phyloP scores from a whole-genome alignment of 345 rosid species.

The Salix caprea region DNA sequence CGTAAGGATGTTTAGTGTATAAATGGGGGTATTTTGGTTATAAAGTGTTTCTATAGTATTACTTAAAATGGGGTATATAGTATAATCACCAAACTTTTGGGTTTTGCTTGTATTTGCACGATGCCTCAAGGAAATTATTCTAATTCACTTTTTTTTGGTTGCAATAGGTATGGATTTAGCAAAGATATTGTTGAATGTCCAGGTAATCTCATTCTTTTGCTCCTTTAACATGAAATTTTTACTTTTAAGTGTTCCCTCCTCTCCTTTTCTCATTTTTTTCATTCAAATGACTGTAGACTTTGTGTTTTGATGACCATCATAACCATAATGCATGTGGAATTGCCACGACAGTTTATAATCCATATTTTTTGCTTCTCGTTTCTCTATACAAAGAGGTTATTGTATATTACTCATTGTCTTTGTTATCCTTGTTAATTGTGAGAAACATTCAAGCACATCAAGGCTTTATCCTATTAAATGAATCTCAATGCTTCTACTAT shows the following conservation, averaged over 20 bases:
- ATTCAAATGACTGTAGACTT: not conserved
- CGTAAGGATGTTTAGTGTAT: too few relatives aligned
- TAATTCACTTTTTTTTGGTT: not conserved
- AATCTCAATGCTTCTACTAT: not conserved
- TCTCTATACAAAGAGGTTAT: not conserved
- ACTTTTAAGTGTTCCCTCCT: not conserved
- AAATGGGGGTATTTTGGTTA: too few relatives aligned
- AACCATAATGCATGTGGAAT: not conserved
- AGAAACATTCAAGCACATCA: too few relatives aligned
- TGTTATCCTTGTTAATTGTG: not conserved
- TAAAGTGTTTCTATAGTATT: too few relatives aligned
- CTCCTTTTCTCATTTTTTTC: not conserved
- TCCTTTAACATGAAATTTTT: not conserved
- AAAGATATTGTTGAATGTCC: conserved; percentile 86
- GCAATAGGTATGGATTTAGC: conserved; percentile 87
- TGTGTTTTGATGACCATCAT: not conserved
- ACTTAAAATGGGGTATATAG: too few relatives aligned
- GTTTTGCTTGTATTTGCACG: too few relatives aligned
- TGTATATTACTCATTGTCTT: not conserved
- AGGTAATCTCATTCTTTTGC: conserved; percentile 34
- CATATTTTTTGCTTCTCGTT: not conserved
- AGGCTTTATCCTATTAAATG: not conserved
- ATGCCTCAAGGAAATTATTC: too few relatives aligned
- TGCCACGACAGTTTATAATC: not conserved
- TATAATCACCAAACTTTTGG: too few relatives aligned